Evolutionary conservation across 352 stramenopile species (phyloP), one percentile per base, ranked within the genome.

Genomic region (Phytophthora hybrid): DNA sequence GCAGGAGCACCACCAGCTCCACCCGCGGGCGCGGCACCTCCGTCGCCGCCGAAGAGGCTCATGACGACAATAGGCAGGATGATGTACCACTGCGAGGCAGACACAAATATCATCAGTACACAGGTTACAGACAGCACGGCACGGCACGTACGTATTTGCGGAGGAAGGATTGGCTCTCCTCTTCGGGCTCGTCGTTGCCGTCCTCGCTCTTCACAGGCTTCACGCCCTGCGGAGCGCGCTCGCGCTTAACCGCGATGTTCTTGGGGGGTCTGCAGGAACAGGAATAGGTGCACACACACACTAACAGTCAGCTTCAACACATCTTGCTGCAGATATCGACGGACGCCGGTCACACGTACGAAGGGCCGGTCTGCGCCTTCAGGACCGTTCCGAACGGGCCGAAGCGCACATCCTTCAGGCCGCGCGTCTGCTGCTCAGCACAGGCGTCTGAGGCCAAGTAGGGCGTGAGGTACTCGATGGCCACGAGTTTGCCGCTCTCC

Each of bases 391-490:
- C 89, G 32, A 82, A 83, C 47, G 84, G 77, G 31, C 74, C 72
- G 14, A 95, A 85, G 66, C 83, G 90, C 72, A 83, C 80, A 44
- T 76, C 84, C 72, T 83, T 85, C n/a, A 94, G 67, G 26, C 81
- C 81, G 34, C 79, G 84, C 67, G 87, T 90, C 46, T 82, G 66
- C 69, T 88, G 84, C 65, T 87, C 82, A 29, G 63, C 55, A 49
- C 87, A 96, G 5, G 69, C 69, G 1, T 66, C 65, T 0, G 73
- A 54, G 14, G 66, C 57, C 55, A 93, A 44, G 60, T 85, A 85
- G 8, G 88, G 85, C 63, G 89, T 94, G 49, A 93, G 78, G 71
- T 93, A 96, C 66, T 96, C 89, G 51, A 96, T 93, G 26, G 84
- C 81, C 26, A 94, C 68, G n/a, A 96, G 79, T 66, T 94, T 88